phyloP scores from a whole-genome alignment of 768 basidiomycete species.

The Suillus paluster region DNA sequence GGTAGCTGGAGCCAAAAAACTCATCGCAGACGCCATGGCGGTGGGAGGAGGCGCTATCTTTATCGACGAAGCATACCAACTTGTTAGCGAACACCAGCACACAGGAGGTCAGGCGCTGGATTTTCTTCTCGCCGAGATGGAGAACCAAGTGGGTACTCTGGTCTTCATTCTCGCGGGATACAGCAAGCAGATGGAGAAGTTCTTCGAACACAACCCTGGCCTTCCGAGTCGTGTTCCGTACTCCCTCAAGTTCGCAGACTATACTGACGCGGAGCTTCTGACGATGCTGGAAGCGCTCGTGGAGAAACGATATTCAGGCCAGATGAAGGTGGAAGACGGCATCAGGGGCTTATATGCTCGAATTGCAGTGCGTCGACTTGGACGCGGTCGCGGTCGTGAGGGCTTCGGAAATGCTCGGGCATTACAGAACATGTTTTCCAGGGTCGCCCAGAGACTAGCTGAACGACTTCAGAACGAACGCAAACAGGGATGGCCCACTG shows the following conservation, averaged over 20 bases:
- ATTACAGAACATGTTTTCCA: slow-evolving; percentile 52
- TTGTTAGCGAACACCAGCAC: slow-evolving; percentile 51
- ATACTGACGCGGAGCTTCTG: slow-evolving; percentile 58
- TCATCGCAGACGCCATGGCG: slow-evolving; percentile 48
- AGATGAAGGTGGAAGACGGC: slow-evolving; percentile 61
- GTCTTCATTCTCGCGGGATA: slow-evolving; percentile 78
- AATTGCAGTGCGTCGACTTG: slow-evolving; percentile 63
- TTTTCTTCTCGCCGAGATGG: slow-evolving; percentile 76
- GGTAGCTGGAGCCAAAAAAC: slow-evolving; percentile 53
- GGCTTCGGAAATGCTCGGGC: slow-evolving; percentile 76
- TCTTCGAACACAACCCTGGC: slow-evolving; percentile 79
- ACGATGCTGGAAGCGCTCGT: slow-evolving; percentile 56
- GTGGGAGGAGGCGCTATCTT: slow-evolving; percentile 70
- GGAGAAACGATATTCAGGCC: slow-evolving; percentile 48
- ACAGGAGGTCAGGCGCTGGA: slow-evolving; percentile 65
- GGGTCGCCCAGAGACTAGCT: slow-evolving; percentile 57
- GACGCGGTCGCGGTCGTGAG: slow-evolving; percentile 56
- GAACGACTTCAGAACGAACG: slow-evolving; percentile 49
- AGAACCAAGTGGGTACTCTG: slow-evolving; percentile 64
- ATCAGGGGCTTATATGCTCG: slow-evolving; percentile 55
- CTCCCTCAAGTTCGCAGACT: slow-evolving; percentile 61
- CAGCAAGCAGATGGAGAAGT: slow-evolving; percentile 73
- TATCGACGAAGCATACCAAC: slow-evolving; percentile 75
- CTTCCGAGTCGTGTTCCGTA: slow-evolving; percentile 71
- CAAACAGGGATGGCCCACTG: slow-evolving; percentile 38